A percentile compares a stretch with the other conserved stretches of the same genome.
phyloP scores from a whole-genome alignment of 1,284 basidiomycete species.

The Trametes hirsuta region DNA sequence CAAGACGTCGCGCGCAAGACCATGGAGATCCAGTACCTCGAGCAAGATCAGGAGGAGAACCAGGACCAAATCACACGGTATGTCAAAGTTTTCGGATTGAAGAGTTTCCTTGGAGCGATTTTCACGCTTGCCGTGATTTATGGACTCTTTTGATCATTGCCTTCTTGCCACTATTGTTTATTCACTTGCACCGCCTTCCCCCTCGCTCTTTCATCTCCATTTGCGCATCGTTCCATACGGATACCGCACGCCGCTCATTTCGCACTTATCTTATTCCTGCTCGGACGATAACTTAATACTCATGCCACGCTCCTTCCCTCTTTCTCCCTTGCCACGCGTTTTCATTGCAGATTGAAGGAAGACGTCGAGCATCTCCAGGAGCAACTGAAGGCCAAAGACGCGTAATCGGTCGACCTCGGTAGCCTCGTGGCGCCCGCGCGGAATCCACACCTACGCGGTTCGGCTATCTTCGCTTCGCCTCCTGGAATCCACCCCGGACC shows the following conservation, averaged over 20 bases:
- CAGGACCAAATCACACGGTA: constrained; percentile 78
- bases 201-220: not conserved
- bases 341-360: constrained; percentile 60
- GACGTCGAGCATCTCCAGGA: constrained; percentile 56
- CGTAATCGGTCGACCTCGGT: constrained; percentile 17
- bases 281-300: constrained; percentile 48
- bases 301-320: constrained; percentile 39
- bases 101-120: constrained; percentile 57
- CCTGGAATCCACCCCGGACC: constrained; percentile 17
- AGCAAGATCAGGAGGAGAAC: constrained; percentile 75
- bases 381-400: constrained; percentile 41
- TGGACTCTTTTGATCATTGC: constrained; percentile 48
- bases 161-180: constrained; percentile 16
- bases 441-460: constrained; percentile 17
- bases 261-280: constrained; percentile 12
- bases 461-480: constrained; percentile 21
- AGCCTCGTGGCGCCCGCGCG: constrained; percentile 25
- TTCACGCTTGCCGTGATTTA: constrained; percentile 60
- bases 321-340: constrained; percentile 29
- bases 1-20: constrained; percentile 66
- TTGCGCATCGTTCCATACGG: constrained; percentile 1
- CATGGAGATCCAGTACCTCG: constrained; percentile 80
- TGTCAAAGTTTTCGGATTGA: constrained; percentile 62
- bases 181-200: not conserved
- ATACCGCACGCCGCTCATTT: constrained; percentile 8